Percentiles rank a stretch among this genome's conserved stretches.
Conservation (phyloP, 2,329 filamentous ascomycete genomes). For the Pyrenophora tritici-repentis region DNA sequence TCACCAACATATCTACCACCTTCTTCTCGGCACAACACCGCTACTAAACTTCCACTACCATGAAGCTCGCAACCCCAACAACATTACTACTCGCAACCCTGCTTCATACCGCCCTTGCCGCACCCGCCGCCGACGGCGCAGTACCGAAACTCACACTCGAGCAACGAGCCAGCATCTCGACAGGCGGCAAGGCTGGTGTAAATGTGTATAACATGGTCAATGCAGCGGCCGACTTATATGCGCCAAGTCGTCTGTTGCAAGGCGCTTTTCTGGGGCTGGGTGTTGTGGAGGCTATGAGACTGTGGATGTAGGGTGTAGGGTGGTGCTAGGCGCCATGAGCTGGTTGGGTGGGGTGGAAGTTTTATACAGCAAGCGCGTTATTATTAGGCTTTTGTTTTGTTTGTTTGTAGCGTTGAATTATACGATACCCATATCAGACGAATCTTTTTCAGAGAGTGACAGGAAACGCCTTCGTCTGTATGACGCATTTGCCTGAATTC, state of each 20-base stretch:
- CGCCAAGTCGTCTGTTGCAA: conserved; percentile 30
- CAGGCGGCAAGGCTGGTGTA: conserved; percentile 15
- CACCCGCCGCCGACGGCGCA: conserved; percentile 14
- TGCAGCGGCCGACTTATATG: conserved; percentile 25
- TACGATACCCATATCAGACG: too few species aligned
- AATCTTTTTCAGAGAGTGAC: too few species aligned
- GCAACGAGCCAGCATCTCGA: conserved; percentile 15
- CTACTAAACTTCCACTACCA: too few species aligned
- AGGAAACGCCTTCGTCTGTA: too few species aligned
- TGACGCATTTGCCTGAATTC: too few species aligned
- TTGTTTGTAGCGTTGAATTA: too few species aligned
- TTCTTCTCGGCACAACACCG: too few species aligned
- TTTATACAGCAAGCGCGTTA: too few species aligned
- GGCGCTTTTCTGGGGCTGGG: conserved; percentile 35
- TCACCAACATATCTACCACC: too few species aligned
- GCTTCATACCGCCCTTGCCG: conserved; percentile 20
- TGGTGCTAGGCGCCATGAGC: too few species aligned
- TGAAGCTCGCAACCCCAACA: conserved; percentile 33
- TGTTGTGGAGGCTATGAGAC: conserved; percentile 25
- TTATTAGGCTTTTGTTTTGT: too few species aligned
- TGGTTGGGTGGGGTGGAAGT: too few species aligned
- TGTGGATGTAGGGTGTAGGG: conserved; percentile 24
- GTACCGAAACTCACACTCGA: conserved; percentile 24
- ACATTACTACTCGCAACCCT: conserved; percentile 33
- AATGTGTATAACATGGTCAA: conserved; percentile 17